Evolutionary conservation across 2,329 filamentous ascomycete genomes (phyloP), one percentile per base, ranked within the genome.

Genomic region (Scleromitrula shiraiana): DNA sequence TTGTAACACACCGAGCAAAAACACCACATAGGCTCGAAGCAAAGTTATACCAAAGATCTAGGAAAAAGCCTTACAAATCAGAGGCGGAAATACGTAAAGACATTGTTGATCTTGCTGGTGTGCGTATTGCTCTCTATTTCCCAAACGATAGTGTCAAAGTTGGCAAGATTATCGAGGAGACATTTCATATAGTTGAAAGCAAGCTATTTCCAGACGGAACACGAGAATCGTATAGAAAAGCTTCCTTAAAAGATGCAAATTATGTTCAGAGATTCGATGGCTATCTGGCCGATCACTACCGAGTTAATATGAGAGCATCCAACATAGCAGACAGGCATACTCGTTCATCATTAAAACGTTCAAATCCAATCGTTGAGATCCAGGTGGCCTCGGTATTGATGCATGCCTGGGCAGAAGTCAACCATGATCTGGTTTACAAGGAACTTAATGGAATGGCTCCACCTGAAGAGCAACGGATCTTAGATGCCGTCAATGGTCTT

Each of bases 91-190:
- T 52, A 14, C 29, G 38, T 15, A 30, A 52, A 9, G 50, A 52
- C n/a, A 32, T 50, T 23, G 46, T 49, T 27, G 50, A 53, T n/a
- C 43, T 53, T 20, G 46, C 47, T 30, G 50, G 50, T 0, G 47
- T 53, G 23, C 47, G 50, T 22, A 53, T 53, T 27, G 47, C 50
- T 36, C 27, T 53, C 4, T 53, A 53, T 20, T 53, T 53, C 36
- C 50, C 47, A 6, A 43, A 42, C 26, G 50, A 50, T 35, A 33
- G 42, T 37, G 41, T 46, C 27, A 46, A 52, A 26, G 40, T 52
- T 29, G 38, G 42, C n/a, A 52, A 49, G 7, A 49, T 52, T 17
- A 52, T 52, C 14, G 20, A 47, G 12, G 38, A 52, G 6, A 24
- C 41, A 5, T 52, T 52, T 38, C 14, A 24, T 6, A 42, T 33